A percentile compares a stretch with the other conserved stretches of the same genome.
These are phyloP conservation scores for Bruguiera sexangula DNA, from an alignment of 345 rosid species.

Conservation along the genomic window DNA sequence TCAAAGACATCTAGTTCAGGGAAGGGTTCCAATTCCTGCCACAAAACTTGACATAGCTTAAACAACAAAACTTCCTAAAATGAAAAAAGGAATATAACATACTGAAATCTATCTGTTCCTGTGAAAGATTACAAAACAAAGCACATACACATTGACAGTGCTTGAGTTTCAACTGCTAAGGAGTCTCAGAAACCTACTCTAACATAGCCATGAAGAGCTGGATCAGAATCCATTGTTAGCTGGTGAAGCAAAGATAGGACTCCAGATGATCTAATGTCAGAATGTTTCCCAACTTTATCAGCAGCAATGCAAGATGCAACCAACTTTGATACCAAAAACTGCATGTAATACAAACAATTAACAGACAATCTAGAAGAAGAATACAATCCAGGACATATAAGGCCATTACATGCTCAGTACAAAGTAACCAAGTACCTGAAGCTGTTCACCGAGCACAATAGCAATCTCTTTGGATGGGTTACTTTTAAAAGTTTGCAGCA, in stretches of 20 bases:
- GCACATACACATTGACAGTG: background rate
- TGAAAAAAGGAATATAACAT: background rate
- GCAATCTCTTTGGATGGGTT: constrained; percentile 59
- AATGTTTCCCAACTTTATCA: constrained; percentile 40
- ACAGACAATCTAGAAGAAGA: background rate
- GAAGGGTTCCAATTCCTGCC: constrained; percentile 81
- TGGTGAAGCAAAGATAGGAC: constrained; percentile 57
- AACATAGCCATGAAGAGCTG: constrained; percentile 65
- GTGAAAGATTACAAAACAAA: background rate
- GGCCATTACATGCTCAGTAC: constrained; percentile 5
- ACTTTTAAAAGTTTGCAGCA: constrained; percentile 51
- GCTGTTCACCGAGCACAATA: constrained; percentile 80
- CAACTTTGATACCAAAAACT: constrained; percentile 94
- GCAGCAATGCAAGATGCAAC: constrained; percentile 67
- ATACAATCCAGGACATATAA: background rate
- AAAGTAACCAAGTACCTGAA: constrained; percentile 53
- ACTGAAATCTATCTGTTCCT: background rate
- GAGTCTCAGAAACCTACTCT: constrained; percentile 47
- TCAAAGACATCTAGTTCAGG: constrained; percentile 64
- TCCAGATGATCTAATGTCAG: constrained; percentile 50
- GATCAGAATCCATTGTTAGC: constrained; percentile 58
- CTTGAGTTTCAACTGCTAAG: constrained; percentile 7
- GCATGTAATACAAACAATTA: constrained; percentile 23
- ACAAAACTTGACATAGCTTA: constrained; percentile 13
- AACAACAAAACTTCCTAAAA: constrained; percentile 5